A percentile compares a stretch with the other conserved stretches of the same genome.
Evolutionary conservation across 495 filamentous ascomycete species (phyloP).

Genomic region (Talaromyces liani): DNA sequence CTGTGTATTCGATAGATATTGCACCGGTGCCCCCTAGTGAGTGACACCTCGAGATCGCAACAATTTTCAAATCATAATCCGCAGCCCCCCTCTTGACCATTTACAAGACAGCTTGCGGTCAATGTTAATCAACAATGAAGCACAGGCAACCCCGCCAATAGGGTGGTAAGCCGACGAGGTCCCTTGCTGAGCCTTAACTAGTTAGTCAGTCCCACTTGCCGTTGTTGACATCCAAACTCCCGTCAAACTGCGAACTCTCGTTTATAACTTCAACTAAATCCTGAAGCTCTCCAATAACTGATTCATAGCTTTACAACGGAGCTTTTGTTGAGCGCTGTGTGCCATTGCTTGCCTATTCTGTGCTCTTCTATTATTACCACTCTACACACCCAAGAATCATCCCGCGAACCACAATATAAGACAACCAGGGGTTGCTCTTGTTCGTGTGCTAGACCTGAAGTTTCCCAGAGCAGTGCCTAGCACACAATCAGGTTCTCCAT

Average conservation of each 20-base stretch:
- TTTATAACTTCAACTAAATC: not conserved
- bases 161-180: not conserved
- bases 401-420: too few relatives aligned
- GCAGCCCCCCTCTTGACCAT: too few relatives aligned
- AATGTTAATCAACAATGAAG: too few relatives aligned
- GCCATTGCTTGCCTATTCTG: not conserved
- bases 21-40: too few relatives aligned
- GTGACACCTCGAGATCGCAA: too few relatives aligned
- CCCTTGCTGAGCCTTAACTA: not conserved
- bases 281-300: not conserved
- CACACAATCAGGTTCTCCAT: not conserved
- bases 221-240: slow-evolving; percentile 1
- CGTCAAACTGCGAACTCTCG: too few relatives aligned
- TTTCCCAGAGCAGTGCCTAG: not conserved
- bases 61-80: too few relatives aligned
- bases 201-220: slow-evolving; percentile 2
- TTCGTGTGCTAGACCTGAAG: not conserved
- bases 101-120: too few relatives aligned
- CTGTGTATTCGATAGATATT: too few relatives aligned
- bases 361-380: not conserved
- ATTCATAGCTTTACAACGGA: not conserved
- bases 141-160: too few relatives aligned
- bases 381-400: not conserved
- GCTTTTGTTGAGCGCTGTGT: not conserved
- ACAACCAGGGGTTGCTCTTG: not conserved